Base-by-base conservation (phyloP, 805 yeast genomes). In the Zygotorulaspora florentina region DNA sequence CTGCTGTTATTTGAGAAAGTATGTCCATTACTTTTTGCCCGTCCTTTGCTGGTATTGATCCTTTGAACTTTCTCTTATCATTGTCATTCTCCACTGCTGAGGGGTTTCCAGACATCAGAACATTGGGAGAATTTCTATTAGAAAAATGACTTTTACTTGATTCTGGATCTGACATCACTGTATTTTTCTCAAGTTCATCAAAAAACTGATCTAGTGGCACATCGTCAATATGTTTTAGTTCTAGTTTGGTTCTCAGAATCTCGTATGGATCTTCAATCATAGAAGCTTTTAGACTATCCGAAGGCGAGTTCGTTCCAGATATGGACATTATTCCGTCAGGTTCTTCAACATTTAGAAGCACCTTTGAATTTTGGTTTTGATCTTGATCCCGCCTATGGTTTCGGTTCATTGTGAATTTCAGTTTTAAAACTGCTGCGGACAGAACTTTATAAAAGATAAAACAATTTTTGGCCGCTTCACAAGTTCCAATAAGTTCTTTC, bases 391-490 rank as follows among this genome's bases (percentile, higher is more conserved):
- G 25, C n/a, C 37, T 18, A 10, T 26, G 28, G 27, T 36, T 12
- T 49, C 18, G 43, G 42, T 38, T 42, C 29, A 46, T 50, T 27
- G 57, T 62, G 45, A 64, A 82, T 51, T 73, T 75, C 42, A 87
- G 62, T 57, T 79, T 77, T 12, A 83, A 69, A 11, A 87, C 82
- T 0, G 87, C 96, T 6, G 85, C 81, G 0, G 86, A 73, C 39
- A 87, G 64, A 28, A 85, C 77, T 52, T 84, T 86, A 58, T 84
- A 83, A 26, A 85, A 81, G 49, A 82, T 85, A 31, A 77, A 71
- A 58, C 95, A 87, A 42, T 76, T 79, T 8, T 67, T 66, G 0
- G 96, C 95, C 1, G 95, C 91, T 50, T 83, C 89, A 64, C 95
- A 87, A 35, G 80, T 73, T 39, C 82, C 87, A 23, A 73, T 68